Percentiles rank a stretch among this genome's conserved stretches.
phyloP scores from a whole-genome alignment of 1,284 basidiomycete genomes.

The Fomes fomentarius region DNA sequence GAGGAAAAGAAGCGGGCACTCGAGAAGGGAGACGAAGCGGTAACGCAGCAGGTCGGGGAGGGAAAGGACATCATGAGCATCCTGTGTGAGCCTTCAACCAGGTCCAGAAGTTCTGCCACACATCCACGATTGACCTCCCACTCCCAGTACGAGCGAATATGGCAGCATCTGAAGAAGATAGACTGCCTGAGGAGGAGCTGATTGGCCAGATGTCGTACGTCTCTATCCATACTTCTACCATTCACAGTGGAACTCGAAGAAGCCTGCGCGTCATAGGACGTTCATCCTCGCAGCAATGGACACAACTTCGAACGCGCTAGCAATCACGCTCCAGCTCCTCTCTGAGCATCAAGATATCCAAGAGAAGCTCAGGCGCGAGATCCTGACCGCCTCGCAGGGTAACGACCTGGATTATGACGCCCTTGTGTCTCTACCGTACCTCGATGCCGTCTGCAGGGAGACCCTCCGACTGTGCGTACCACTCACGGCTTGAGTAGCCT shows the following conservation, averaged over 20 bases:
- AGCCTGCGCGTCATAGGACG: slow-evolving; percentile 1
- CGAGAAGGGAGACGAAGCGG: slow-evolving; percentile 16
- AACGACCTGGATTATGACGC: slow-evolving; percentile 19
- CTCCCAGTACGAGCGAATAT: slow-evolving; percentile 17
- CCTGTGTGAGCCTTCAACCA: slow-evolving; percentile 7
- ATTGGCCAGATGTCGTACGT: slow-evolving; percentile 23
- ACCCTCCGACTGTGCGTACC: too few relatives aligned
- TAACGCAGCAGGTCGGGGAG: slow-evolving; percentile 20
- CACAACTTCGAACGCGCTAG: slow-evolving; percentile 21
- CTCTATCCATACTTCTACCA: too few relatives aligned
- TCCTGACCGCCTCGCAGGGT: slow-evolving; percentile 10
- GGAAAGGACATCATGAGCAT: slow-evolving; percentile 32
- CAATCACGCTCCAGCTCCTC: slow-evolving; percentile 12
- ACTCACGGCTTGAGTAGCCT: too few relatives aligned
- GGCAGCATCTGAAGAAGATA: slow-evolving; percentile 7
- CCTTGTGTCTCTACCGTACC: slow-evolving; percentile 20
- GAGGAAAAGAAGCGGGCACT: slow-evolving; percentile 24
- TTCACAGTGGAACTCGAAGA: background rate
- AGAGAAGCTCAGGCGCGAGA: slow-evolving; percentile 3
- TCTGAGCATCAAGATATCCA: slow-evolving; percentile 14
- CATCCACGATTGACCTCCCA: too few relatives aligned
- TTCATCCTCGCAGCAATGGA: slow-evolving; percentile 18
- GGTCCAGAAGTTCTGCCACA: too few relatives aligned
- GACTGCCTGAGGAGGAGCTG: slow-evolving; percentile 16
- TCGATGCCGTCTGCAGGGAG: slow-evolving; percentile 24